Evolutionary conservation across 257 asterid species (phyloP).

Genomic region (Datura wrightii): DNA sequence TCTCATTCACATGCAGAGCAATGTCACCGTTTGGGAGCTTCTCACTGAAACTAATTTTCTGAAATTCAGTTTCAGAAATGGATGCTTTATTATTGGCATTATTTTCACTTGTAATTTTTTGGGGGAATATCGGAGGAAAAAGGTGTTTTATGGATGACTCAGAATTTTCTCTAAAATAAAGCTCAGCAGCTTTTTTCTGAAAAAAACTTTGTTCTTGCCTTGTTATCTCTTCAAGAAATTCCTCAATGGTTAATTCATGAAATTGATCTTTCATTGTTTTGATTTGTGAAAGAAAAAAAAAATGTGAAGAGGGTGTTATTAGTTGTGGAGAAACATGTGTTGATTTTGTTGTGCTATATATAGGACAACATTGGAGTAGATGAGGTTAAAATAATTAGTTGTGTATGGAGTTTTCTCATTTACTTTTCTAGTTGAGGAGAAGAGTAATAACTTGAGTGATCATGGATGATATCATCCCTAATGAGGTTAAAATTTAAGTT

Average conservation of each 20-base stretch:
- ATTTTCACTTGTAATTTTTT: not conserved
- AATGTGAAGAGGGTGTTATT: not conserved
- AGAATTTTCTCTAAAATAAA: slow-evolving; percentile 11
- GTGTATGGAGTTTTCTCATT: slow-evolving; percentile 4
- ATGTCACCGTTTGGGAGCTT: slow-evolving; percentile 4
- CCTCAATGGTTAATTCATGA: slow-evolving; percentile 19
- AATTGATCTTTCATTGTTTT: slow-evolving; percentile 20
- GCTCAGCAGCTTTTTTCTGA: slow-evolving; percentile 6
- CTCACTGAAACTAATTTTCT: not conserved
- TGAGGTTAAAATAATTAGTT: not conserved
- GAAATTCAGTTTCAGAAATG: not conserved
- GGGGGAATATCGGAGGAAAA: not conserved
- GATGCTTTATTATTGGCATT: not conserved
- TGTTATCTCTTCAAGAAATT: slow-evolving; percentile 22
- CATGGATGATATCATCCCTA: not conserved
- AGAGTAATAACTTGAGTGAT: not conserved
- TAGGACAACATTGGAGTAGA: not conserved
- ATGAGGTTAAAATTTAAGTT: not conserved
- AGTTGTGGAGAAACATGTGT: not conserved
- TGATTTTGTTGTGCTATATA: slow-evolving; percentile 6
- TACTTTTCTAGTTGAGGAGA: slow-evolving; percentile 8
- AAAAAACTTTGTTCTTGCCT: not conserved
- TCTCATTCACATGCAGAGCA: slow-evolving; percentile 3
- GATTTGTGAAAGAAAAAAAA: not conserved
- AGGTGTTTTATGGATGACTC: not conserved